Evolutionary conservation across 169 alveolate species (phyloP), one percentile per base, ranked within the genome.

Genomic region (Plasmodium sp.): DNA sequence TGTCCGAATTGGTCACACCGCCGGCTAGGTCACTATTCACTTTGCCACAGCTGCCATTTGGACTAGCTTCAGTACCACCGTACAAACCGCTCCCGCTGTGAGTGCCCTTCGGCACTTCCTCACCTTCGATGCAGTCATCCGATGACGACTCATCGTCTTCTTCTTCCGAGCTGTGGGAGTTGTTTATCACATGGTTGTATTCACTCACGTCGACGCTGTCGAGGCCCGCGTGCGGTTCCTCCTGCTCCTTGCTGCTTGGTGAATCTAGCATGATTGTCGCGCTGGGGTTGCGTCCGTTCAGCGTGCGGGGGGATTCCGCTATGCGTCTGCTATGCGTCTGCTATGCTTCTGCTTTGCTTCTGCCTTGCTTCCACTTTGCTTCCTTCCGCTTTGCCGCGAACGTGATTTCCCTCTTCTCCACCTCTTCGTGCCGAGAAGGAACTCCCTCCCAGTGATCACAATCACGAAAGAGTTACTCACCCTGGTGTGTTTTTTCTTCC

Each of bases 181-280:
- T 77, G 67, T 56, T 77, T 86, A 86, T 86, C n/a, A 86, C 81
- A 86, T 86, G 12, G 31, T 39, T 86, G 85, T 77, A 86, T 86
- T 86, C 93, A 77, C 85, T 86, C 56, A 86, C 81, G 81, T 86
- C 85, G 67, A 86, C 71, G 71, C 72, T 86, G 62, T 86, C 81
- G 22, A 36, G 45, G 31, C 77, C 56, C 31, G 31, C 45, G 81
- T 51, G 6, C 48, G 62, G 41, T 79, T 86, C 85, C 45, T 75
- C 18, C 22, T 75, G 31, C 81, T 86, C 93, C 36, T 86, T 75
- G 33, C 41, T 58, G n/a, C 45, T 36, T 45, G 27, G 10, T 74
- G 93, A 56, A 51, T 79, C 71, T 75, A 54, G 22, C 93, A 86
- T 86, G 33, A 27, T 67, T 81, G 77, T 10, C 22, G 18, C 45